Base-by-base conservation (phyloP, 495 filamentous ascomycete species). In the Trichoderma virens region DNA sequence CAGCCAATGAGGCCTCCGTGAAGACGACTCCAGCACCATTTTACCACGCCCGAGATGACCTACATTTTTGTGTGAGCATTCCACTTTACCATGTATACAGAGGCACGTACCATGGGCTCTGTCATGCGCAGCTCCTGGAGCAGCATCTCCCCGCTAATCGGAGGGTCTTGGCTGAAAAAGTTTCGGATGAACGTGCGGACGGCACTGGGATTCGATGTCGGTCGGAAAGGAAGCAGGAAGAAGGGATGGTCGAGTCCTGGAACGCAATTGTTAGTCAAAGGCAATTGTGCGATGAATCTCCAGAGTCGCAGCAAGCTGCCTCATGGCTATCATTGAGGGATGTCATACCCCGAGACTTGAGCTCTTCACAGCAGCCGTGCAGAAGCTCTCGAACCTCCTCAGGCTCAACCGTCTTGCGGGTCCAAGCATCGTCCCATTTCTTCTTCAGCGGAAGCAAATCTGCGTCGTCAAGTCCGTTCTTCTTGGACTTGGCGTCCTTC, bases 21-120 rank as follows among this genome's bases (percentile, higher is more conserved):
- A 41, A 98, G 79, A 81, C 94, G 84, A 75, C 91, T 92, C 94
- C 94, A 98, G 74, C 94, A 97, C 94, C 94, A 98, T 81, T 98
- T 98, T 67, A 97, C 78, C 34, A 97, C 91, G 70, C 92, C 93
- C 67, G 90, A 92, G 56, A 98, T 81, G 63, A 96, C 93, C 92
- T 96, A 38, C 16, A 25, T 2, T 4, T 14, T 5, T 38, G 16
- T 30, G 32, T 61, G 6, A 61, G 60, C 14, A 35, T 61, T 18
- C 30, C 4, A 18, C 23, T 23, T 35, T 16, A 27, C 38, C 35
- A 30, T 43, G 5, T 7, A 30, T 38, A 45, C 34, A 2, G 45
- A 54, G 31, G 56, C 51, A 70, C 81, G 67, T 78, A 97, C 93
- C 88, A 96, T 91, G 45, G 94, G 94, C 74, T 97, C 94, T 38